phyloP scores from a whole-genome alignment of 2,329 filamentous ascomycete genomes.

The Pseudogymnoascus sp. region DNA sequence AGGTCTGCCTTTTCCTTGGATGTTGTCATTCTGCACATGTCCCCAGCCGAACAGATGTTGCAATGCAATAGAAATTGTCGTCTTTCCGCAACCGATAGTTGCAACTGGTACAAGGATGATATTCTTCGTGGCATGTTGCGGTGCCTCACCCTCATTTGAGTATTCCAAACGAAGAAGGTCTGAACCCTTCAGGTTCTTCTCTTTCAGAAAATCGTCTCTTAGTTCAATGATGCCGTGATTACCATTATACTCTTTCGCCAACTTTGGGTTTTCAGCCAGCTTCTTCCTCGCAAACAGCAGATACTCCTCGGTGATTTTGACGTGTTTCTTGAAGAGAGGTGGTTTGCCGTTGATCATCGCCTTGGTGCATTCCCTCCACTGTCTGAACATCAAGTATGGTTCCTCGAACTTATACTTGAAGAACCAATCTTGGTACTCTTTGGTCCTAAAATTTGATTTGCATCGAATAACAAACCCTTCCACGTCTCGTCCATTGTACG shows the following conservation, averaged over 20 bases:
- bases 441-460: constrained; percentile 46
- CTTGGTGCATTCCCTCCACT: constrained; percentile 97
- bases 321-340: constrained; percentile 78
- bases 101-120: constrained; percentile 84
- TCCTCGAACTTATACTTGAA: constrained; percentile 99
- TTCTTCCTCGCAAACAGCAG: constrained; percentile 69
- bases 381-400: constrained; percentile 95
- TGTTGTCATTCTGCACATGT: constrained; percentile 94
- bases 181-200: constrained; percentile 75
- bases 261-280: constrained; percentile 56
- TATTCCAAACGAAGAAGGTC: constrained; percentile 77
- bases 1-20: constrained; percentile 69
- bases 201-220: constrained; percentile 76
- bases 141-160: constrained; percentile 39
- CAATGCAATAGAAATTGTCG: constrained; percentile 77
- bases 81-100: constrained; percentile 95
- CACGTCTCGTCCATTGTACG: constrained; percentile 83
- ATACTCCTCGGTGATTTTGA: constrained; percentile 85
- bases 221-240: constrained; percentile 95
- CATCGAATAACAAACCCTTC: constrained; percentile 96
- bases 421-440: constrained; percentile 83
- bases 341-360: constrained; percentile 67
- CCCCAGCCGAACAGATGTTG: constrained; percentile 82
- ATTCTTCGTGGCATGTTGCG: constrained; percentile 51
- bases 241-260: constrained; percentile 64